These are phyloP conservation scores for Fusarium miscanthi DNA, from an alignment of 2,329 filamentous ascomycete species.

Conservation along the genomic window DNA sequence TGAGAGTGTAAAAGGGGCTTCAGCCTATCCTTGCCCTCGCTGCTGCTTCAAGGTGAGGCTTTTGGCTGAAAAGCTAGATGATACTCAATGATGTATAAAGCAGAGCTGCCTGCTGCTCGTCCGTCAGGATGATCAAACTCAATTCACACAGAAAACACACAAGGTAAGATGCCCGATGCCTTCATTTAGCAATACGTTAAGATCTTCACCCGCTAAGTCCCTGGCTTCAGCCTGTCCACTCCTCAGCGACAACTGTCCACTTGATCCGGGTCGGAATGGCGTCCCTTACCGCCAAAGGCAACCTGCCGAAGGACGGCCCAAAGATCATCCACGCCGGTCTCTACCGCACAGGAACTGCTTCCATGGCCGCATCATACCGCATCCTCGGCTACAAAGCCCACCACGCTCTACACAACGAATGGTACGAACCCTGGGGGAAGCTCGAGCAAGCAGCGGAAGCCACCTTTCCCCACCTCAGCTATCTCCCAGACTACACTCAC, in stretches of 20 bases:
- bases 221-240: rapidly evolving
- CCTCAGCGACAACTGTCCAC: rapidly evolving
- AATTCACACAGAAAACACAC: no score
- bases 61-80: no score
- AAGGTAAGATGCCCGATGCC: no score
- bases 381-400: slow-evolving; percentile 6
- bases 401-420: neutral
- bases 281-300: rapidly evolving
- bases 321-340: slow-evolving; percentile 14
- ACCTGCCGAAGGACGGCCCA: neutral
- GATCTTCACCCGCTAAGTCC: rapidly evolving
- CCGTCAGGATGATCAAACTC: no score
- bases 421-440: neutral
- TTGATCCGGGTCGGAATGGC: neutral
- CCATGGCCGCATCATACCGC: slow-evolving; percentile 14
- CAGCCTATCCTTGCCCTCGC: no score
- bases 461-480: slow-evolving; percentile 7
- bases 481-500: neutral
- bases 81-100: no score
- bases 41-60: no score
- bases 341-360: slow-evolving; percentile 9
- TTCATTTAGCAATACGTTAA: rapidly evolving
- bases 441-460: slow-evolving; percentile 21
- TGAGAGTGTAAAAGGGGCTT: no score
- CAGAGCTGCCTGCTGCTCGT: no score